Percentiles rank a stretch among this genome's conserved stretches.
These are phyloP conservation scores for Pseudonectria foliicola DNA, from an alignment of 2,329 filamentous ascomycete species.

Conservation along the genomic window DNA sequence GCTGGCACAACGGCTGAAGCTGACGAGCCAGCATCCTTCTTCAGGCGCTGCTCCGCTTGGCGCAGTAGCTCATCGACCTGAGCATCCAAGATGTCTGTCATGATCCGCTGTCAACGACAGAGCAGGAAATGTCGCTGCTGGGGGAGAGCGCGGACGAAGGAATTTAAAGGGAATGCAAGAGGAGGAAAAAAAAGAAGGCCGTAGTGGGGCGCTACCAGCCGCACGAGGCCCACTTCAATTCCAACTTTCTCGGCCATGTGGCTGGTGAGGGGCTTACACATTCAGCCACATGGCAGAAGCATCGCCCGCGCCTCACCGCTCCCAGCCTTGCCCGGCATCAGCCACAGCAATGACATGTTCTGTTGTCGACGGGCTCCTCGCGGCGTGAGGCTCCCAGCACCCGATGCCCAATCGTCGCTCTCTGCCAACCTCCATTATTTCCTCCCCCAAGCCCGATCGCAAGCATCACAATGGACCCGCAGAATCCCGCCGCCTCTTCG, in stretches of 20 bases:
- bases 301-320: too few relatives aligned
- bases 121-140: slow-evolving; percentile 3
- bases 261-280: neutral
- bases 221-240: neutral
- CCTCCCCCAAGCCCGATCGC: slow-evolving; percentile 5
- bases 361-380: slow-evolving; percentile 4
- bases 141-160: slow-evolving; percentile 3
- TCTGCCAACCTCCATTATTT: slow-evolving; percentile 12
- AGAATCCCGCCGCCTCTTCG: slow-evolving; percentile 41
- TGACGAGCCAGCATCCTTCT: slow-evolving; percentile 11
- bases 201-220: slow-evolving; percentile 4
- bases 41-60: slow-evolving; percentile 27
- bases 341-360: too few relatives aligned
- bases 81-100: slow-evolving; percentile 23
- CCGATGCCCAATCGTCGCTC: slow-evolving; percentile 18
- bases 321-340: too few relatives aligned
- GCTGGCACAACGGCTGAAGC: slow-evolving; percentile 9
- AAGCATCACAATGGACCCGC: slow-evolving; percentile 29
- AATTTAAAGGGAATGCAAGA: slow-evolving; percentile 1
- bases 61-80: slow-evolving; percentile 26
- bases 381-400: slow-evolving; percentile 4
- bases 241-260: neutral
- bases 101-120: slow-evolving; percentile 19
- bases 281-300: too few relatives aligned
- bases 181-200: slow-evolving; percentile 3